Evolutionary conservation across 2,329 filamentous ascomycete genomes (phyloP).

Genomic region (Cladosporium velox): DNA sequence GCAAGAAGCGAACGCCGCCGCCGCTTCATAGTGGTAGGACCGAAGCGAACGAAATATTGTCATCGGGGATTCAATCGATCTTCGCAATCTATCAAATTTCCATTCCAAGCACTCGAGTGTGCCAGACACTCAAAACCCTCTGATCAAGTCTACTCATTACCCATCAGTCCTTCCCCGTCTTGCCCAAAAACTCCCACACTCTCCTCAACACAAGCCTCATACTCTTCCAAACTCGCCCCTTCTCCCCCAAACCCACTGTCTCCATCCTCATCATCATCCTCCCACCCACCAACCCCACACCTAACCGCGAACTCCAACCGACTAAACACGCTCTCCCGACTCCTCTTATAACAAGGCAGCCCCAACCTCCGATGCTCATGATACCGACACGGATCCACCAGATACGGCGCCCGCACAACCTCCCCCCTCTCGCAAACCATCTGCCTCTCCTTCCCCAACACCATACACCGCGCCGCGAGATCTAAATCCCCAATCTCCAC

Average conservation of each 20-base stretch:
- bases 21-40: neutral
- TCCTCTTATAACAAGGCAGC: constrained; percentile 9
- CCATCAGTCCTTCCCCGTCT: neutral
- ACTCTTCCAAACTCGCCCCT: neutral
- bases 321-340: constrained; percentile 16
- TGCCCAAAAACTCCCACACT: neutral
- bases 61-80: neutral
- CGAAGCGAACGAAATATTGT: neutral
- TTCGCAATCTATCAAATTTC: neutral
- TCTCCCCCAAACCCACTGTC: neutral
- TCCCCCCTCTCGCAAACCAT: neutral
- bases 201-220: constrained; percentile 6
- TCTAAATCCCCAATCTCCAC: constrained; percentile 13
- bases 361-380: constrained; percentile 10
- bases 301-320: constrained; percentile 5
- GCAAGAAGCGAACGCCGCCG: constrained; percentile 37
- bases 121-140: neutral
- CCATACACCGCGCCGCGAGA: constrained; percentile 16
- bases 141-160: neutral
- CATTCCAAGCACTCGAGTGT: neutral
- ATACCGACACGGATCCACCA: constrained; percentile 9
- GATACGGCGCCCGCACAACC: constrained; percentile 2
- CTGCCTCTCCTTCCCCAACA: constrained; percentile 11
- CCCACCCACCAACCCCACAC: neutral
- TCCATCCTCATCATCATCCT: neutral